phyloP scores from a whole-genome alignment of 2,329 filamentous ascomycete genomes.

The Hymenoscyphus scutula region DNA sequence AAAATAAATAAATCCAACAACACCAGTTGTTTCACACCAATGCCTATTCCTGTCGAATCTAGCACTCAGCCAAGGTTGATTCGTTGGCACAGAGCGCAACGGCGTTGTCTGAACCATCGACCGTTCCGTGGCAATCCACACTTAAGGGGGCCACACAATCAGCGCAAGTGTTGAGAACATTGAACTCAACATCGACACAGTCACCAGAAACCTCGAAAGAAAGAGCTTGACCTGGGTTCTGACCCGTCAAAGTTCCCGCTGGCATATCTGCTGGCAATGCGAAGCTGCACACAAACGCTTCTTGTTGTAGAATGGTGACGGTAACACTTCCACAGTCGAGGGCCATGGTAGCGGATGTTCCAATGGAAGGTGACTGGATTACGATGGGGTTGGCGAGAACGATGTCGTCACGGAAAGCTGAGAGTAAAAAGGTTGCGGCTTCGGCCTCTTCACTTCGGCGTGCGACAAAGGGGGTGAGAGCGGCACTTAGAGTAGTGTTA shows the following conservation, averaged over 20 bases:
- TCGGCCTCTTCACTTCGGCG: not conserved
- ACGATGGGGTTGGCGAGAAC: not conserved
- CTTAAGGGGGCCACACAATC: not conserved
- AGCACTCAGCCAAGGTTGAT: not conserved
- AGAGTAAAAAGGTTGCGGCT: not conserved
- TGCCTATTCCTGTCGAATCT: not conserved
- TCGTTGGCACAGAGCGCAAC: not conserved
- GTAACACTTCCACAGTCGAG: not conserved
- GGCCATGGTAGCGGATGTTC: not conserved
- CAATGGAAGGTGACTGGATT: not conserved
- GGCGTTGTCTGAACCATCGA: not conserved
- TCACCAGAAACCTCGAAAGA: slow-evolving; percentile 1
- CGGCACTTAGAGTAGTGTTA: not conserved
- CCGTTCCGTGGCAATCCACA: not conserved
- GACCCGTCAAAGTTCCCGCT: not conserved
- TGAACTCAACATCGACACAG: not conserved
- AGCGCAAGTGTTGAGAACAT: not conserved
- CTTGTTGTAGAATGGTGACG: not conserved
- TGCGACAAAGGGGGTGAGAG: too few relatives aligned
- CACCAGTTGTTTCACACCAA: not conserved
- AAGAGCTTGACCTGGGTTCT: not conserved
- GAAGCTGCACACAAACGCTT: not conserved
- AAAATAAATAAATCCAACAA: not conserved
- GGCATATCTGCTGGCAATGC: not conserved
- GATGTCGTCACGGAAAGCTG: not conserved